phyloP scores from a whole-genome alignment of 257 asterid species.

The Solanum etuberosum region DNA sequence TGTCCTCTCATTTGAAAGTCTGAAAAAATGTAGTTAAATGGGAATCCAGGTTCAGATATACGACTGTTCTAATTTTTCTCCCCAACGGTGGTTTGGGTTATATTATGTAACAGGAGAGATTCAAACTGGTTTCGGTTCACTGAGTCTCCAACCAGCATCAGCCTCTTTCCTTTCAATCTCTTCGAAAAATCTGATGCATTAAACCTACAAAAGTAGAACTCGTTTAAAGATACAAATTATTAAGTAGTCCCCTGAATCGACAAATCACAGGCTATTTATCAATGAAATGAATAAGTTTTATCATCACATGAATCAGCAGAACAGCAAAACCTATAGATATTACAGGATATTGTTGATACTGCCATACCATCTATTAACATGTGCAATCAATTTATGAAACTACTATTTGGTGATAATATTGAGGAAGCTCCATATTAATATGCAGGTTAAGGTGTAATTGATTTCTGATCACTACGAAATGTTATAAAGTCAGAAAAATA shows the following conservation, averaged over 20 bases:
- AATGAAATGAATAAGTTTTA: neutral
- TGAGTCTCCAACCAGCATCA: constrained; percentile 90
- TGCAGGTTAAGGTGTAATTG: neutral
- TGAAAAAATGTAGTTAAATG: neutral
- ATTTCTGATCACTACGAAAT: neutral
- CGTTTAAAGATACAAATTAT: neutral
- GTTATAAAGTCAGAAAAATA: neutral
- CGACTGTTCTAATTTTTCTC: neutral
- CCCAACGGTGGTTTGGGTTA: neutral
- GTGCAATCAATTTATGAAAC: neutral
- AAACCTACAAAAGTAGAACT: constrained; percentile 37
- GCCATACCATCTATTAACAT: neutral
- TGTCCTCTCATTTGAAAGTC: neutral
- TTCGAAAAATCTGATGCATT: constrained; percentile 72
- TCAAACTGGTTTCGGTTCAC: constrained; percentile 95
- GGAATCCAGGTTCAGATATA: neutral
- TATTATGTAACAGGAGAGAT: constrained; percentile 38
- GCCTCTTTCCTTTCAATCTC: constrained; percentile 74
- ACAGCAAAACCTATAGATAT: neutral
- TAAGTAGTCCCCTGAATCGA: neutral
- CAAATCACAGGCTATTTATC: neutral
- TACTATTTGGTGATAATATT: neutral
- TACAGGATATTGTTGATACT: neutral
- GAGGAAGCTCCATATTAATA: neutral
- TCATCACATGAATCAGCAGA: neutral